Conservation (phyloP, 2,329 filamentous ascomycete genomes). For the Ascochyta lentis region DNA sequence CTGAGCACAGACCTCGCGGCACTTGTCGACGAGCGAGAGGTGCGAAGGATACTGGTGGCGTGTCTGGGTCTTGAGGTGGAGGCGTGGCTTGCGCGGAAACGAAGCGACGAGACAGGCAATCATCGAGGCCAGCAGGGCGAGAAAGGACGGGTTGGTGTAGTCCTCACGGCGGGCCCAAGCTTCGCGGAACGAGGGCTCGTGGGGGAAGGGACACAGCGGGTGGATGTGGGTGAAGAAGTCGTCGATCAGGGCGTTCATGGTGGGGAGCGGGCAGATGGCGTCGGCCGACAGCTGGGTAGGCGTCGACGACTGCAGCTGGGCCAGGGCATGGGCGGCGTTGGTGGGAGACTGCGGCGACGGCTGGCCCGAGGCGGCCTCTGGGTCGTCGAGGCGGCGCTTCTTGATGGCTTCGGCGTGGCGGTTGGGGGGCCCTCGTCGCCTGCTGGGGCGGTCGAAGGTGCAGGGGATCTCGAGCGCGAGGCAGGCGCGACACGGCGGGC, state of each 20-base stretch:
- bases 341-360: slow-evolving; percentile 59
- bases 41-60: slow-evolving; percentile 72
- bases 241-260: slow-evolving; percentile 73
- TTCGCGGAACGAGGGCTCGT: slow-evolving; percentile 77
- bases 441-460: slow-evolving; percentile 69
- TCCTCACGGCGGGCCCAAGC: slow-evolving; percentile 73
- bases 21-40: slow-evolving; percentile 72
- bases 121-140: slow-evolving; percentile 77
- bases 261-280: slow-evolving; percentile 72
- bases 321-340: slow-evolving; percentile 60
- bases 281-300: slow-evolving; percentile 64
- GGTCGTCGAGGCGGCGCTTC: slow-evolving; percentile 61
- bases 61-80: slow-evolving; percentile 72
- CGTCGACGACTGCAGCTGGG: slow-evolving; percentile 56
- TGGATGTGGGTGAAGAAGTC: slow-evolving; percentile 87
- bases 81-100: slow-evolving; percentile 73
- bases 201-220: slow-evolving; percentile 77
- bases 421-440: slow-evolving; percentile 70
- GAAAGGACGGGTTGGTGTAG: slow-evolving; percentile 68
- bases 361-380: slow-evolving; percentile 47
- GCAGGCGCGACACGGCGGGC: slow-evolving; percentile 71
- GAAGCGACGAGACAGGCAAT: slow-evolving; percentile 75
- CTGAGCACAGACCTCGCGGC: slow-evolving; percentile 71
- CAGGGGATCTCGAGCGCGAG: slow-evolving; percentile 70
- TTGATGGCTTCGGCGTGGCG: slow-evolving; percentile 72